Evolutionary conservation across 495 filamentous ascomycete genomes (phyloP).

Genomic region (Aspergillus indologenus): DNA sequence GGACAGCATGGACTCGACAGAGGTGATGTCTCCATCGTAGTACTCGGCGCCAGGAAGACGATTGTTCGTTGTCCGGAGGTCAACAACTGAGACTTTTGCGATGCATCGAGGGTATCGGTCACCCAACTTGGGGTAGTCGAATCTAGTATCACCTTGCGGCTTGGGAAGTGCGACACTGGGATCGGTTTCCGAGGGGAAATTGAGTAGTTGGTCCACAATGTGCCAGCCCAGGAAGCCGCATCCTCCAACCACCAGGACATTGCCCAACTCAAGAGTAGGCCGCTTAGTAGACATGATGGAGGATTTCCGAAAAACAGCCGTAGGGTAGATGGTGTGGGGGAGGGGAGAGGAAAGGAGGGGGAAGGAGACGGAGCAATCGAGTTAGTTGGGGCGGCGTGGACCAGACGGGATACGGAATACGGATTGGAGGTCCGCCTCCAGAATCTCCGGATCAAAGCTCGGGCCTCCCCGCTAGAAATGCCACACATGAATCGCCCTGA

Average conservation of each 20-base stretch:
- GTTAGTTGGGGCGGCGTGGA: not conserved
- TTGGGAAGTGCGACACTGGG: constrained; percentile 42
- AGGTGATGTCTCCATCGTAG: constrained; percentile 84
- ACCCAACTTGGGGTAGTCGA: constrained; percentile 39
- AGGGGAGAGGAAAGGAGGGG: constrained; percentile 18
- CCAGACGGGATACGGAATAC: too few relatives aligned
- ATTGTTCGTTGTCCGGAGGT: constrained; percentile 75
- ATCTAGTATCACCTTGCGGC: constrained; percentile 36
- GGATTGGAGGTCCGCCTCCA: constrained; percentile 13
- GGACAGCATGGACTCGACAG: constrained; percentile 56
- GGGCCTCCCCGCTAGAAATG: constrained; percentile 3
- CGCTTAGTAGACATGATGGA: constrained; percentile 34
- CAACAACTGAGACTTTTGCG: constrained; percentile 73
- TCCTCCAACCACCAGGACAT: constrained; percentile 55
- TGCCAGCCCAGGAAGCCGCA: constrained; percentile 59
- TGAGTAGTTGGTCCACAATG: constrained; percentile 55
- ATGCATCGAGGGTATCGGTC: constrained; percentile 44
- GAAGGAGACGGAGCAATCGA: constrained; percentile 2
- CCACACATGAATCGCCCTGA: constrained; percentile 9
- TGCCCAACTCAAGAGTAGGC: constrained; percentile 40
- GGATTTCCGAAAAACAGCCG: constrained; percentile 2
- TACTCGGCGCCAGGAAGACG: constrained; percentile 72
- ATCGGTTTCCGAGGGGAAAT: constrained; percentile 49
- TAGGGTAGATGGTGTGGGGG: constrained; percentile 4
- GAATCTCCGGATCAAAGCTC: constrained; percentile 15